Conservation (phyloP, 2,329 filamentous ascomycete genomes). For the Diaporthe ilicicola region DNA sequence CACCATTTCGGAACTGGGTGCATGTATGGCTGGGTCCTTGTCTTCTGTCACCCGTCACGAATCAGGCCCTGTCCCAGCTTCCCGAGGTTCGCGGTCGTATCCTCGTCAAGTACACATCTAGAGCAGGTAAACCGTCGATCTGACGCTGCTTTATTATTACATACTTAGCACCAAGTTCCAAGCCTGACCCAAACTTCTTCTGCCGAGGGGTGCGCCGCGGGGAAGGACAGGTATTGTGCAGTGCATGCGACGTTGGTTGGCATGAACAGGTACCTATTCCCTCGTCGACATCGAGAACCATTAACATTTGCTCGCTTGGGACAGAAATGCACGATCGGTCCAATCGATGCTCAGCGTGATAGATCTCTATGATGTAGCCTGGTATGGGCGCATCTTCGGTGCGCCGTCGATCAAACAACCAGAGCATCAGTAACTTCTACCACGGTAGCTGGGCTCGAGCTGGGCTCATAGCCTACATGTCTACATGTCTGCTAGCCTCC, state of each 20-base stretch:
- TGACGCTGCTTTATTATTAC: not conserved
- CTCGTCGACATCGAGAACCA: not conserved
- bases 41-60: conserved; percentile 16
- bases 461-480: too few species aligned
- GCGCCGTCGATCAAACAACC: not conserved
- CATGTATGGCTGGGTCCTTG: conserved; percentile 3
- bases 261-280: too few species aligned
- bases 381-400: not conserved
- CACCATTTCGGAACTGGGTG: not conserved
- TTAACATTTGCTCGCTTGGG: not conserved
- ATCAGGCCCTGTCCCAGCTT: conserved; percentile 26
- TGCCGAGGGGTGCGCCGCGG: not conserved
- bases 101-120: conserved; percentile 3
- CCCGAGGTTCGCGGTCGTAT: conserved; percentile 18
- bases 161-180: not conserved
- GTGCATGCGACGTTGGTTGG: too few species aligned
- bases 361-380: not conserved
- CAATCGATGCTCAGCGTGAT: not conserved
- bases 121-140: not conserved
- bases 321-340: not conserved
- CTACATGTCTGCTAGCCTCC: conserved; percentile 12
- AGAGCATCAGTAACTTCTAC: not conserved
- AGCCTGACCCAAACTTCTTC: not conserved
- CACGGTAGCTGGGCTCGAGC: not conserved
- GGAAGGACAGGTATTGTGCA: not conserved